phyloP scores from a whole-genome alignment of 73 alveolate genomes.

The Tetrahymena elliotti region DNA sequence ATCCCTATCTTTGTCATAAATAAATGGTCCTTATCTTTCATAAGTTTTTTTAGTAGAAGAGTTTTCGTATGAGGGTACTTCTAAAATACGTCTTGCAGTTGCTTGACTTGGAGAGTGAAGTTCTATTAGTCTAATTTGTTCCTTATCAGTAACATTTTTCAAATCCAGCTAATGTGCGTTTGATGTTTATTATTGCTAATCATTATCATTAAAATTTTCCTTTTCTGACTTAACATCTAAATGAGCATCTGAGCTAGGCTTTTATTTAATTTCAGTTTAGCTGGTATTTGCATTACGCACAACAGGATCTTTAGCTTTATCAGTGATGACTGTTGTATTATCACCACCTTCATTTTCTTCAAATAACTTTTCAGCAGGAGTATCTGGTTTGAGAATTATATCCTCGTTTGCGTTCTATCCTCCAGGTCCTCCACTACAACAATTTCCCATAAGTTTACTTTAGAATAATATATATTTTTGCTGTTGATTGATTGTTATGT shows the following conservation, averaged over 20 bases:
- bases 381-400: neutral
- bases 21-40: neutral
- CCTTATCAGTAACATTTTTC: neutral
- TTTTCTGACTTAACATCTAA: neutral
- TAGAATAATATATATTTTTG: neutral
- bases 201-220: neutral
- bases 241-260: neutral
- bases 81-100: neutral
- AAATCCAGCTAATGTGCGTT: neutral
- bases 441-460: neutral
- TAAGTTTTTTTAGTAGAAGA: neutral
- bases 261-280: neutral
- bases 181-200: neutral
- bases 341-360: neutral
- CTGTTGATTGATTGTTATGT: neutral
- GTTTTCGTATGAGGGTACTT: neutral
- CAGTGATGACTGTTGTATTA: neutral
- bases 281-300: neutral
- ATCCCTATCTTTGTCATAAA: constrained; percentile 19
- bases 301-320: neutral
- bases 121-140: neutral
- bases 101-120: neutral
- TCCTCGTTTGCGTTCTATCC: neutral
- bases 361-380: neutral
- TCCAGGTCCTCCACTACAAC: neutral